Conservation (phyloP, 2,329 filamentous ascomycete species). For the Diaporthe ampelina region DNA sequence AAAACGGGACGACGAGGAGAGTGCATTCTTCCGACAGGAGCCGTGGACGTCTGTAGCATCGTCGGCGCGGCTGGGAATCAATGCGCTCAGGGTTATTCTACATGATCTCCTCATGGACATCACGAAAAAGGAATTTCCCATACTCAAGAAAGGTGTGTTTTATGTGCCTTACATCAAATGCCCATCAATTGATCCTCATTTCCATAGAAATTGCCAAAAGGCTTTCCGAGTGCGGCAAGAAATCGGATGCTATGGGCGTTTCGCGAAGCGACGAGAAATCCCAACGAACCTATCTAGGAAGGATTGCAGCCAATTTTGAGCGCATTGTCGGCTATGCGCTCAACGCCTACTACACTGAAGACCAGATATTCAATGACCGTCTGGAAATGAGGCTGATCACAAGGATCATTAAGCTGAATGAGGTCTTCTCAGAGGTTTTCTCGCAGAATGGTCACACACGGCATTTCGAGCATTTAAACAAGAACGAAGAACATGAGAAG, state of each 20-base stretch:
- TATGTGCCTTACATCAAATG: background rate
- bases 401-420: slow-evolving; percentile 53
- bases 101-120: slow-evolving; percentile 56
- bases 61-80: slow-evolving; percentile 51
- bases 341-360: slow-evolving; percentile 52
- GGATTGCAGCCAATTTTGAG: slow-evolving; percentile 51
- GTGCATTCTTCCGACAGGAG: slow-evolving; percentile 52
- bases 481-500: slow-evolving; percentile 42
- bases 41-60: slow-evolving; percentile 53
- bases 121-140: slow-evolving; percentile 55
- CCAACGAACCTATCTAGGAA: slow-evolving; percentile 54
- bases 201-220: slow-evolving; percentile 45
- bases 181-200: background rate
- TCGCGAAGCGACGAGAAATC: slow-evolving; percentile 46
- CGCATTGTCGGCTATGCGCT: slow-evolving; percentile 49
- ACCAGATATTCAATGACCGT: slow-evolving; percentile 48
- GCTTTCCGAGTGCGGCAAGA: slow-evolving; percentile 35
- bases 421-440: slow-evolving; percentile 51
- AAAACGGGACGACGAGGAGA: slow-evolving; percentile 52
- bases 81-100: slow-evolving; percentile 53
- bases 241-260: slow-evolving; percentile 50
- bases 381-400: slow-evolving; percentile 55
- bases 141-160: slow-evolving; percentile 46
- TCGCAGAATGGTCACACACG: slow-evolving; percentile 48
- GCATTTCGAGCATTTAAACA: slow-evolving; percentile 41